phyloP scores from a whole-genome alignment of 179 eudicot genomes.

The Silene noctiflora region DNA sequence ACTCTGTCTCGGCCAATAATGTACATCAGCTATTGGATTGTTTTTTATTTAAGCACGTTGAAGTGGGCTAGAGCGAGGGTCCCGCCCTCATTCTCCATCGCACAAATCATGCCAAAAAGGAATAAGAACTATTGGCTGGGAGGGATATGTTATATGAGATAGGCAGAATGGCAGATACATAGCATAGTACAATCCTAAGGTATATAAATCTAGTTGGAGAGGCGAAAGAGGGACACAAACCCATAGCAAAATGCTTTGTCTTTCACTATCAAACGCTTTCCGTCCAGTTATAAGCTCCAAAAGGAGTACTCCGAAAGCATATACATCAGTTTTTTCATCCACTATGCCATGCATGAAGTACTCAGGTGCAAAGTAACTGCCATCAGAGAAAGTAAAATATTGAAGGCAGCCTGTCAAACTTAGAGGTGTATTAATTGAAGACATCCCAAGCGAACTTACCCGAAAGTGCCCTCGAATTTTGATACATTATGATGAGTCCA shows the following conservation, averaged over 20 bases:
- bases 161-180: neutral
- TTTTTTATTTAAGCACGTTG: too few relatives aligned
- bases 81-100: too few relatives aligned
- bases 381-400: constrained; percentile 18
- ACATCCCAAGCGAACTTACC: constrained; percentile 39
- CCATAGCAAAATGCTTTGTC: constrained; percentile 61
- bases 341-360: constrained; percentile 85
- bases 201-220: neutral
- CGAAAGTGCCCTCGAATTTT: constrained; percentile 79
- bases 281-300: constrained; percentile 87
- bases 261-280: constrained; percentile 62
- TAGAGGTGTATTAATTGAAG: neutral
- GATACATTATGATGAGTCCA: constrained; percentile 66
- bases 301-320: constrained; percentile 67
- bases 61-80: too few relatives aligned
- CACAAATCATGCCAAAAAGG: too few relatives aligned
- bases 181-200: neutral
- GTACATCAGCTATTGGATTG: too few relatives aligned
- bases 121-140: too few relatives aligned
- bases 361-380: constrained; percentile 84
- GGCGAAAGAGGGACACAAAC: constrained; percentile 20
- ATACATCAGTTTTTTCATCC: constrained; percentile 78
- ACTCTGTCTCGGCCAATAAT: too few relatives aligned
- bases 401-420: neutral
- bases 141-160: too few relatives aligned